Conservation (phyloP, 345 rosid species). For the Eucalyptus marginata region DNA sequence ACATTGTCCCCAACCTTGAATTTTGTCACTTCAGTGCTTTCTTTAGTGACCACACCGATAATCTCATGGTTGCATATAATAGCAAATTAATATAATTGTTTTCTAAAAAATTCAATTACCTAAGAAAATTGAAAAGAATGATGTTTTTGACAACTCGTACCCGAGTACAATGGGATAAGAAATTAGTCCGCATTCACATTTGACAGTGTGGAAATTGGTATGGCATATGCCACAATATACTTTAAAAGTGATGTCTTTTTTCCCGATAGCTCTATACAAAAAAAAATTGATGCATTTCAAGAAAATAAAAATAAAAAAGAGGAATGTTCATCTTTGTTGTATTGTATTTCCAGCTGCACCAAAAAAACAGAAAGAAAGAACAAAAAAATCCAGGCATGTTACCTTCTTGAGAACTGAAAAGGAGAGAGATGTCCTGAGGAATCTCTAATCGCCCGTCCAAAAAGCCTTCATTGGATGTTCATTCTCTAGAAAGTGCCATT, state of each 20-base stretch:
- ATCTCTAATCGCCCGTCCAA: slow-evolving; percentile 3
- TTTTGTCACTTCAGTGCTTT: slow-evolving; percentile 17
- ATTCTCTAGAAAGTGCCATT: not conserved
- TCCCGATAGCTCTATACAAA: slow-evolving; percentile 5
- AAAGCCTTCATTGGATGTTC: not conserved
- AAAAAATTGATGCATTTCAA: not conserved
- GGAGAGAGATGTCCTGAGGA: not conserved
- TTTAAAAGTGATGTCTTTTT: slow-evolving; percentile 15
- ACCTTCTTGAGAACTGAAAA: slow-evolving; percentile 6
- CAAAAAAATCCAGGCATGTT: not conserved
- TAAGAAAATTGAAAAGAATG: not conserved
- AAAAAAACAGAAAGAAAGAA: not conserved
- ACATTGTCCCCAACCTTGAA: slow-evolving; percentile 21
- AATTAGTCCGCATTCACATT: slow-evolving; percentile 16
- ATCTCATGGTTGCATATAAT: slow-evolving; percentile 13
- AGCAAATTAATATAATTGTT: not conserved
- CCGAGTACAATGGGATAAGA: slow-evolving; percentile 24
- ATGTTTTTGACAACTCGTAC: not conserved
- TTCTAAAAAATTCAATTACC: not conserved
- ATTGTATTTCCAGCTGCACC: not conserved
- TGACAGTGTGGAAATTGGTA: slow-evolving; percentile 17
- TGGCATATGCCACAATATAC: slow-evolving; percentile 34
- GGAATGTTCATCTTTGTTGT: not conserved
- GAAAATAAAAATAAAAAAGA: not conserved
- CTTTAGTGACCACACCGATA: slow-evolving; percentile 12